Evolutionary conservation across 805 yeast species (phyloP).

Genomic region (Yamadazyma kitorensis): DNA sequence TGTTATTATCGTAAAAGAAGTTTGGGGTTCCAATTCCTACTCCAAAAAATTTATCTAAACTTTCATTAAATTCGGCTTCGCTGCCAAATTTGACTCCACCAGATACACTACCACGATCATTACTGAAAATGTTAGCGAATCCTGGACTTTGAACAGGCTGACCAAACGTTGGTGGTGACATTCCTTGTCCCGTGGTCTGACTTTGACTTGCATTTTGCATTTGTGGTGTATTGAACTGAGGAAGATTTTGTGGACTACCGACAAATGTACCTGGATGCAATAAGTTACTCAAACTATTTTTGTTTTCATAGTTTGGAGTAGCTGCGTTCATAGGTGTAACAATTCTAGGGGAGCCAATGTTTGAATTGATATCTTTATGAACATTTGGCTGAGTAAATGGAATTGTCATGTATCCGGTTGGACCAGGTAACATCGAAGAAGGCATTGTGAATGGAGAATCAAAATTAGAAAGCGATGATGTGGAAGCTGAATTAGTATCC

Average conservation of each 20-base stretch:
- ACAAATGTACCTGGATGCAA: too few relatives aligned
- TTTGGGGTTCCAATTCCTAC: slow-evolving; percentile 29
- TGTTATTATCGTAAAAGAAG: slow-evolving; percentile 36
- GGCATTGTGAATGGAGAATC: slow-evolving; percentile 8
- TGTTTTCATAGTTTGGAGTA: background rate
- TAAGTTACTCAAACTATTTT: background rate
- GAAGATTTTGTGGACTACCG: too few relatives aligned
- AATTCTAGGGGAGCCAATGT: too few relatives aligned
- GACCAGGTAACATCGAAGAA: slow-evolving; percentile 10
- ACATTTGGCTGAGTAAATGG: slow-evolving; percentile 3
- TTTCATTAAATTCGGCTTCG: slow-evolving; percentile 12
- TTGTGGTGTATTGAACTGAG: too few relatives aligned
- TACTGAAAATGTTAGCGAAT: too few relatives aligned
- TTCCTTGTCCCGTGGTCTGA: too few relatives aligned
- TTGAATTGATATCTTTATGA: background rate
- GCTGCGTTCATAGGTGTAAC: background rate
- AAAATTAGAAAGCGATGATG: too few relatives aligned
- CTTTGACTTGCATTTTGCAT: background rate
- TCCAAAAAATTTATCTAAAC: slow-evolving; percentile 19
- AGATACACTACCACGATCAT: background rate
- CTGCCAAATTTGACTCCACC: slow-evolving; percentile 2
- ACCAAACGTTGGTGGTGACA: background rate
- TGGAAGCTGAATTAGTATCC: background rate
- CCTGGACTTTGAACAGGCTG: background rate
- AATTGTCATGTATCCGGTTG: slow-evolving; percentile 14